phyloP scores from a whole-genome alignment of 495 filamentous ascomycete species.

The Podospora anserina region DNA sequence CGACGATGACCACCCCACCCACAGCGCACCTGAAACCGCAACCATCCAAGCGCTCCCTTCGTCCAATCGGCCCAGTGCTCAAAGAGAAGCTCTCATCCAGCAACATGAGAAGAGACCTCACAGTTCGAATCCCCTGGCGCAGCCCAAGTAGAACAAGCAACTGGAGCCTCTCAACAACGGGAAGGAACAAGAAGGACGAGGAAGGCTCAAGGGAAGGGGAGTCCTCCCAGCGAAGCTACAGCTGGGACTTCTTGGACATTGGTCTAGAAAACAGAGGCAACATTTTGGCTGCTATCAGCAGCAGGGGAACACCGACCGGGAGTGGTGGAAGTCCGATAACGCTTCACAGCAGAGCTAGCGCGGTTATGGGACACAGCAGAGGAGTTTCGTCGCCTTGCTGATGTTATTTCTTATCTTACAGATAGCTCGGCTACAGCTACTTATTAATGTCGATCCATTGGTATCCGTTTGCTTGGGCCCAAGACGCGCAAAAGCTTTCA shows the following conservation, averaged over 20 bases:
- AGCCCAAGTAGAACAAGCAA: slow-evolving; percentile 1
- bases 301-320: not conserved
- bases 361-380: not conserved
- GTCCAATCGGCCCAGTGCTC: not conserved
- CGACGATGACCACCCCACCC: not conserved
- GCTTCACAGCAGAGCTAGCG: not conserved
- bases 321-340: not conserved
- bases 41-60: not conserved
- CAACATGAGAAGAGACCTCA: not conserved
- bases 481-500: too few relatives aligned
- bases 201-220: not conserved
- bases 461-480: too few relatives aligned
- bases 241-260: slow-evolving; percentile 26
- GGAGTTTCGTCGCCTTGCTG: not conserved
- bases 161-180: slow-evolving; percentile 4
- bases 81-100: not conserved
- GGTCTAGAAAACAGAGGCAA: slow-evolving; percentile 13
- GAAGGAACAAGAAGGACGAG: not conserved
- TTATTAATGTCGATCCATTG: too few relatives aligned
- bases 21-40: not conserved
- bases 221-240: slow-evolving; percentile 4
- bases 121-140: not conserved
- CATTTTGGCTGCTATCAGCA: not conserved
- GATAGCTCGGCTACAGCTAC: too few relatives aligned
- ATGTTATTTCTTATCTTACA: not conserved